Evolutionary conservation across 257 asterid genomes (phyloP).

Genomic region (Plectranthus barbatus): DNA sequence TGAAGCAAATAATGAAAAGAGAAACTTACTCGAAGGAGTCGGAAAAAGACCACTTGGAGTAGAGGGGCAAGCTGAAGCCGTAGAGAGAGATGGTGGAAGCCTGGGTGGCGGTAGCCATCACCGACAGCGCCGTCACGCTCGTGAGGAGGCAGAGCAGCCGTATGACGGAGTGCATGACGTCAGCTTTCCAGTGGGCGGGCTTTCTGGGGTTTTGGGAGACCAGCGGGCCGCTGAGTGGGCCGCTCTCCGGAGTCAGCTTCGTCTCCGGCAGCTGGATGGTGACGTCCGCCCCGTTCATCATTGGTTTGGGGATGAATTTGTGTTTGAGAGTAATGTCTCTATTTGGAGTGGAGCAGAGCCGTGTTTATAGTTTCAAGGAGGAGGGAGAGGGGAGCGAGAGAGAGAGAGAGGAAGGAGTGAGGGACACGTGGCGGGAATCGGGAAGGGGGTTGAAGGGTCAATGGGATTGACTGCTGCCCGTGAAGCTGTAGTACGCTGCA

Average conservation of each 20-base stretch:
- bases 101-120: conserved; percentile 68
- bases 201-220: no score
- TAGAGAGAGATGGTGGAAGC: conserved; percentile 58
- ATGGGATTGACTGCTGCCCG: conserved; percentile 27
- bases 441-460: no score
- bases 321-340: not conserved
- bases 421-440: conserved; percentile 27
- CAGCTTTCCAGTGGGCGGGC: conserved; percentile 24
- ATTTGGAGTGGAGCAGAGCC: conserved; percentile 9
- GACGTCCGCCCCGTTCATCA: conserved; percentile 28
- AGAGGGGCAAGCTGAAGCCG: conserved; percentile 59
- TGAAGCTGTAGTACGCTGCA: conserved; percentile 15
- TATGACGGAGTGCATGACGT: conserved; percentile 35
- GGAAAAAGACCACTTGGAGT: conserved; percentile 86
- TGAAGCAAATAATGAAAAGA: not conserved
- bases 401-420: no score
- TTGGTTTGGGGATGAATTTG: not conserved
- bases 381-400: conserved; percentile 6
- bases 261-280: conserved; percentile 31
- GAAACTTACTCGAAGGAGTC: conserved; percentile 59
- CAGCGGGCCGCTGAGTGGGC: no score
- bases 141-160: conserved; percentile 48
- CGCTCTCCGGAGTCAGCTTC: not conserved
- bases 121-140: conserved; percentile 46
- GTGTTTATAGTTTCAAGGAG: conserved; percentile 1